phyloP scores from a whole-genome alignment of 495 filamentous ascomycete species.

The Letharia columbiana region DNA sequence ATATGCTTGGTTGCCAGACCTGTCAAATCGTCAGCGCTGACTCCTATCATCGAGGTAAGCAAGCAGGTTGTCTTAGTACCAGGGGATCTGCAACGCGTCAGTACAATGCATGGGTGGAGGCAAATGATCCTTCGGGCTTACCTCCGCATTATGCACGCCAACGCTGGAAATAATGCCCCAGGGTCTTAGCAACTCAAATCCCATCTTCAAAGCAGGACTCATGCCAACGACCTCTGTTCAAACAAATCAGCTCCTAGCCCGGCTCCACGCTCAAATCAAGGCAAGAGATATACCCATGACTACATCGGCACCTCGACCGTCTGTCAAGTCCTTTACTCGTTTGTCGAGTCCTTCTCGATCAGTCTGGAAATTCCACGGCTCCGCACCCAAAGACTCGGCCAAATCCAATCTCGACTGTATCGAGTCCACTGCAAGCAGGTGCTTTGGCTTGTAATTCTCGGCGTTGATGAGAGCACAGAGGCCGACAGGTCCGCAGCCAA shows the following conservation, averaged over 20 bases:
- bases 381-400: conserved; percentile 70
- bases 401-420: conserved; percentile 69
- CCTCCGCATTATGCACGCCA: conserved; percentile 86
- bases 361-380: conserved; percentile 72
- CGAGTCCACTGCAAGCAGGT: conserved; percentile 79
- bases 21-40: background rate
- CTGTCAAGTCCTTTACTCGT: conserved; percentile 67
- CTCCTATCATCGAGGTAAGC: background rate
- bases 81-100: conserved; percentile 56
- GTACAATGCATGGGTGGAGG: conserved; percentile 16
- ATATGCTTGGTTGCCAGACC: conserved; percentile 70
- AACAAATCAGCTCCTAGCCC: background rate
- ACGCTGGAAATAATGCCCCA: conserved; percentile 75
- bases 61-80: conserved; percentile 27
- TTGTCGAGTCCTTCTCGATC: conserved; percentile 59
- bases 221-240: conserved; percentile 71
- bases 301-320: conserved; percentile 80
- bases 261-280: background rate
- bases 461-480: conserved; percentile 82
- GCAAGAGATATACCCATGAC: conserved; percentile 44
- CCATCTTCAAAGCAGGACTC: conserved; percentile 72
- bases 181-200: conserved; percentile 76
- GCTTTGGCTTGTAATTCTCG: conserved; percentile 67
- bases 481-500: conserved; percentile 86
- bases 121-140: conserved; percentile 29